Evolutionary conservation across 2,329 filamentous ascomycete species (phyloP), one percentile per base, ranked within the genome.

Genomic region (Trichoderma gracile): DNA sequence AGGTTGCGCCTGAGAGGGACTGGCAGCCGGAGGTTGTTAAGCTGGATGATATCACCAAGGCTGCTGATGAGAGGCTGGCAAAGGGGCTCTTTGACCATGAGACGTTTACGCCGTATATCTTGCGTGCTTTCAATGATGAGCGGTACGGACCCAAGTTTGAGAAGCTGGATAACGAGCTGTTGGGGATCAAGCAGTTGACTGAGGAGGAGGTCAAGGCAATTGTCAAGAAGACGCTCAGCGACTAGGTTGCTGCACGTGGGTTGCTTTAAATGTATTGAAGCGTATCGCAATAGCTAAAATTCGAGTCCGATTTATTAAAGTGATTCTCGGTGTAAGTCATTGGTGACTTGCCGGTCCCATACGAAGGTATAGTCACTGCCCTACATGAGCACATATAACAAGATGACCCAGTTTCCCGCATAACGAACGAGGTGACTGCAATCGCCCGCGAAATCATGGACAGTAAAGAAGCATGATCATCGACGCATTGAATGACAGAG

Each of bases 21-120:
- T 88, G 81, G 79, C 75, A 77, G 0, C 76, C 86, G 0, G 75
- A 75, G n/a, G 70, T 73, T 6, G 69, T 67, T 4, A 72, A 70
- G n/a, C 64, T 76, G 12, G 72, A 73, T 5, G 74, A 74, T 21
- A 17, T 72, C 1, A 67, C 58, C 19, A 70, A 69, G 9, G 68
- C 60, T 52, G 73, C 72, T 0, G 73, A 73, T 56, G 71, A 72
- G 63, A 70, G 71, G 12, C 57, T 78, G 6, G 72, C 71, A 49
- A 70, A 76, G 69, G 75, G 74, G 0, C 54, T 72, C 0, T 55
- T 70, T 10, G 74, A 75, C 10, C 25, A 60, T 5, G 68, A 71
- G 17, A 76, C 76, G 0, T 70, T 80, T 58, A 19, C 64, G 0
- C 68, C 72, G 0, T 79, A 76, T 40, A 50, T 82, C 0, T 70